Evolutionary conservation across 345 rosid genomes (phyloP), one percentile per base, ranked within the genome.

Genomic region (Citrus sp.): DNA sequence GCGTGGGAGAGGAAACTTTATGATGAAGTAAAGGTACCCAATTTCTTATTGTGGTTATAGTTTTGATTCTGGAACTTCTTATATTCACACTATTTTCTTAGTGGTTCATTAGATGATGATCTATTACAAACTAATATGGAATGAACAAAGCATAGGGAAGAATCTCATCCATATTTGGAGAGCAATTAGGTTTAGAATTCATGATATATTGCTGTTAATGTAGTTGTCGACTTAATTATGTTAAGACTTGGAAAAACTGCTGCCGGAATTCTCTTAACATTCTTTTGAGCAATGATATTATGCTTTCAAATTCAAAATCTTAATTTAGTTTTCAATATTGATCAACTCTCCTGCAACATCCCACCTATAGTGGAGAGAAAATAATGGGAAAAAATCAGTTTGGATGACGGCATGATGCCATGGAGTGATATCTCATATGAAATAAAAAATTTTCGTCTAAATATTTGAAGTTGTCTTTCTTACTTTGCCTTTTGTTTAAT

Each of bases 1-100:
- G 99, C 99, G 27, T 96, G 99, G 99, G 99, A 96, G 90, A 86
- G 91, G 83, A 96, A 96, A 84, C 98, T 96, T 81, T 90, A 91
- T 70, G 98, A 96, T 70, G 99, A 96, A 94, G 97, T 96, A 42
- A 96, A 96, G 97, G 99, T 96, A 75, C 4, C 58, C 7, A 24
- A 8, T 75, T 80, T 80, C 56, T 77, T 70, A 19, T 9, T 9
- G 54, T 59, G 12, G 16, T 42, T 68, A 9, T 5, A 30, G 13
- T 70, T 63, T 27, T 63, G 4, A 38, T 61, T 62, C 58, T 42
- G 56, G 73, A 46, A 75, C 28, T 27, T 63, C 32, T 19, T 40
- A 30, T 51, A 46, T 65, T 66, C n/a, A 35, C 9, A n/a, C 18
- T 76, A 9, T 18, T 54, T 76, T 49, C 30, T 28, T 28, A 64